Evolutionary conservation across 2,329 filamentous ascomycete species (phyloP), one percentile per base, ranked within the genome.

Genomic region (Juglanconis sp.): DNA sequence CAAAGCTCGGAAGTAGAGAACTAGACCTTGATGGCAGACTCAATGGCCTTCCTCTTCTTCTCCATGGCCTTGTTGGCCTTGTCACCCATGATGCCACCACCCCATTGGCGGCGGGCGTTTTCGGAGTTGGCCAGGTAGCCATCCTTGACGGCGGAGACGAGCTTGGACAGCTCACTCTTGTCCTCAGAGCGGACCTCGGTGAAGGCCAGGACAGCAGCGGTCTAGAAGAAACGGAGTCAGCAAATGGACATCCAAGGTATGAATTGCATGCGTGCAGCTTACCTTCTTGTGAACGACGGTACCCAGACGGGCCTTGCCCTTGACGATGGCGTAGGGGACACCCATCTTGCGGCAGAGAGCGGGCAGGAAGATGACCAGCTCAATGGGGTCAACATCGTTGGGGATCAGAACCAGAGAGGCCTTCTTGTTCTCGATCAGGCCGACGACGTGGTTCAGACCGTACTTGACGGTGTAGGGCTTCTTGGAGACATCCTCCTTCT

Each of bases 321-420:
- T 99, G 77, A 99, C 87, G 72, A 99, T 98, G 76, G 93, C 95
- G 80, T 98, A 99, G 68, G 96, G 95, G 72, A 97, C 89, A 83
- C 96, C 96, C 94, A 99, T 99, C 91, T 99, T 99, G 82, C 94
- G 91, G 91, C 95, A 99, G 71, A 99, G 91, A 74, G 95, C 93
- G 70, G 95, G 95, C 67, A 99, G 88, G 90, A 96, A 99, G 81
- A 99, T 92, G 74, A 99, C 96, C 72, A 99, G 84, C 87, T 99
- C 95, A 76, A 99, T 99, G 73, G 95, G 95, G 86, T 99, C 95
- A 73, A 99, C 96, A 77, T 99, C 95, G 84, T 99, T 96, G 79
- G 95, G 91, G 78, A 99, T 99, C 72, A 99, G 88, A 76, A 99
- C 96, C 68, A 99, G 87, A 66, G 91, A 88, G 69, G 95, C 94